A percentile compares a stretch with the other conserved stretches of the same genome.
These are phyloP conservation scores for Xanthoparmelia taractica DNA, from an alignment of 495 filamentous ascomycete species.

Conservation along the genomic window DNA sequence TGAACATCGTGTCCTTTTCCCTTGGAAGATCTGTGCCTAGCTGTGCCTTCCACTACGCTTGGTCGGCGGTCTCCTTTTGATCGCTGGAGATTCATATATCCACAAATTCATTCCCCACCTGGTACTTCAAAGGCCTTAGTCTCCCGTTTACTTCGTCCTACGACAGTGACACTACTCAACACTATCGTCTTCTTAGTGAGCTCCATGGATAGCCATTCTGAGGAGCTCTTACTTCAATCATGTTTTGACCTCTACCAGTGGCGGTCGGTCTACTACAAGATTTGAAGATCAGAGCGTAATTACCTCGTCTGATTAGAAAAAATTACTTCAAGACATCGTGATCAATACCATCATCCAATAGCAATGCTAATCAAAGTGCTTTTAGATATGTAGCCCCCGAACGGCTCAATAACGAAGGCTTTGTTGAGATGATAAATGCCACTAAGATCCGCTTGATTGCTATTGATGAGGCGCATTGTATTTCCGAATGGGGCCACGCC, in stretches of 20 bases:
- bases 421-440: slow-evolving; percentile 45
- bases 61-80: background rate
- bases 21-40: background rate
- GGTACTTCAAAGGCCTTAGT: background rate
- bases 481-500: slow-evolving; percentile 55
- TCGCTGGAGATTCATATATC: background rate
- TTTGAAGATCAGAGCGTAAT: background rate
- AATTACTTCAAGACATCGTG: background rate
- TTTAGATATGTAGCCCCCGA: slow-evolving; percentile 45
- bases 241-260: background rate
- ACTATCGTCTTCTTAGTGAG: background rate
- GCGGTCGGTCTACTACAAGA: background rate
- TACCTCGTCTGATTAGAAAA: background rate
- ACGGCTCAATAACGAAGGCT: slow-evolving; percentile 50
- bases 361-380: slow-evolving; percentile 6
- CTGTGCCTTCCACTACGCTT: background rate
- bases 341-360: background rate
- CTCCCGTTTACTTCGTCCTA: background rate
- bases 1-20: background rate
- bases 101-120: background rate
- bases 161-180: background rate
- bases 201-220: background rate
- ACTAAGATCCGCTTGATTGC: slow-evolving; percentile 48
- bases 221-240: background rate
- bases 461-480: slow-evolving; percentile 54